These are phyloP conservation scores for Amborella trichopoda DNA, from an alignment of 164 flowering plant genomes.

Conservation along the genomic window DNA sequence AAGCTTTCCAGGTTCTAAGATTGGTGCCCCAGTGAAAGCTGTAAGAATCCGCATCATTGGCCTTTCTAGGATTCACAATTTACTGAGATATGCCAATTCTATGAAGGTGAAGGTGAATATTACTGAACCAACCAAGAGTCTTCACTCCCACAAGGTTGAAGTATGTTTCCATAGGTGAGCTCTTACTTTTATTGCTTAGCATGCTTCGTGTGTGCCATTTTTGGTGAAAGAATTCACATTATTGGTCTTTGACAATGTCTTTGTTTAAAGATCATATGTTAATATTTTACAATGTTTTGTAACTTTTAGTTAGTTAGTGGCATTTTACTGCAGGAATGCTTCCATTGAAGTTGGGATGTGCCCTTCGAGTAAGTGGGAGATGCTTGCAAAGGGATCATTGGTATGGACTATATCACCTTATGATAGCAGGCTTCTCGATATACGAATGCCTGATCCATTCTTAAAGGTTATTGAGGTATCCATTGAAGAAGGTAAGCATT, in stretches of 20 bases:
- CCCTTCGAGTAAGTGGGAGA: slow-evolving; percentile 65
- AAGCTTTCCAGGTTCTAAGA: slow-evolving; percentile 54
- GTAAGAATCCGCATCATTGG: slow-evolving; percentile 62
- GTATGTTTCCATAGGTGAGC: slow-evolving; percentile 88
- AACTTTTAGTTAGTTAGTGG: not conserved
- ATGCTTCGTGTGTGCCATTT: not conserved
- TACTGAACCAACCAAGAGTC: slow-evolving; percentile 14
- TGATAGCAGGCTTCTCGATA: slow-evolving; percentile 60
- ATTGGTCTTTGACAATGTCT: not conserved
- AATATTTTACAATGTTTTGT: not conserved
- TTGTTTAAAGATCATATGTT: not conserved
- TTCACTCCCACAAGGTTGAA: slow-evolving; percentile 24
- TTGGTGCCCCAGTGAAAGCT: slow-evolving; percentile 29
- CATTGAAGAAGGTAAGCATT: slow-evolving; percentile 55
- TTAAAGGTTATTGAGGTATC: slow-evolving; percentile 38
- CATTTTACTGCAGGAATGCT: slow-evolving; percentile 30
- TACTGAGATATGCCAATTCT: slow-evolving; percentile 50
- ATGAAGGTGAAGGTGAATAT: slow-evolving; percentile 39
- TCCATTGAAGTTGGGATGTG: slow-evolving; percentile 76
- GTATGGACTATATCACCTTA: slow-evolving; percentile 70
- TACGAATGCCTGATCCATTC: slow-evolving; percentile 34
- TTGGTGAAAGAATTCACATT: not conserved
- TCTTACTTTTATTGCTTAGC: not conserved
- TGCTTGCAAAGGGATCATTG: slow-evolving; percentile 63
- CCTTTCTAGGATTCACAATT: slow-evolving; percentile 39